Evolutionary conservation across 2,329 filamentous ascomycete genomes (phyloP).

Genomic region (Pyrenophora tritici-repentis): DNA sequence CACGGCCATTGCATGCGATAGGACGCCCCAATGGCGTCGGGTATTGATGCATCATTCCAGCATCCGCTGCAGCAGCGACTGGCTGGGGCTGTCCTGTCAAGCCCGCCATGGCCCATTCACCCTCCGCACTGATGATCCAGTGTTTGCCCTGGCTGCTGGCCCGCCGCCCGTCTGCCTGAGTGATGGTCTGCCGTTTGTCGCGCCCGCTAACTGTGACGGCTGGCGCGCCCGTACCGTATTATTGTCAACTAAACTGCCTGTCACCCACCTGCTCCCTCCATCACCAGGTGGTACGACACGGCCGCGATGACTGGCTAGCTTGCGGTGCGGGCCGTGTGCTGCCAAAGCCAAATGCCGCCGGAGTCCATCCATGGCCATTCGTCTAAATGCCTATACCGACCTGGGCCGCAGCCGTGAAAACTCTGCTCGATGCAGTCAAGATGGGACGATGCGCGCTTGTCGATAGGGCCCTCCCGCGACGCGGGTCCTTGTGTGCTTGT

Average conservation of each 20-base stretch:
- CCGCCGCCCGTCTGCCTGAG: slow-evolving; percentile 21
- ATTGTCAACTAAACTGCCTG: background rate
- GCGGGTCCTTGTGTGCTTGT: background rate
- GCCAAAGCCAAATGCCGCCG: slow-evolving; percentile 31
- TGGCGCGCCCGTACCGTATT: slow-evolving; percentile 6
- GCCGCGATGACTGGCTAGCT: slow-evolving; percentile 25
- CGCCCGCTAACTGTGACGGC: slow-evolving; percentile 17
- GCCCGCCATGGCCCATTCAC: slow-evolving; percentile 21
- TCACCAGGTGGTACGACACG: too few relatives aligned
- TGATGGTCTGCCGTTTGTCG: slow-evolving; percentile 26
- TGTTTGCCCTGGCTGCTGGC: slow-evolving; percentile 26
- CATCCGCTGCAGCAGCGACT: slow-evolving; percentile 24
- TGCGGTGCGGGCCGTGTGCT: slow-evolving; percentile 40
- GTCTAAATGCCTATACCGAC: slow-evolving; percentile 13
- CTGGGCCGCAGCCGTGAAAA: slow-evolving; percentile 25
- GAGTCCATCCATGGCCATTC: slow-evolving; percentile 6
- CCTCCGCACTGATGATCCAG: slow-evolving; percentile 14
- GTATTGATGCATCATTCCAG: slow-evolving; percentile 39
- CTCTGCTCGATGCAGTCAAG: slow-evolving; percentile 31
- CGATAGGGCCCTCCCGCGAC: slow-evolving; percentile 9
- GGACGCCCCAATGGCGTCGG: slow-evolving; percentile 43
- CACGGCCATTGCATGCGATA: slow-evolving; percentile 28
- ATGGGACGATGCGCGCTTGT: slow-evolving; percentile 15
- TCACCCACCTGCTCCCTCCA: background rate
- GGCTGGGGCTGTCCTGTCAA: slow-evolving; percentile 26